Conservation (phyloP, 768 basidiomycete species). For the Leccinum sublutescens region DNA sequence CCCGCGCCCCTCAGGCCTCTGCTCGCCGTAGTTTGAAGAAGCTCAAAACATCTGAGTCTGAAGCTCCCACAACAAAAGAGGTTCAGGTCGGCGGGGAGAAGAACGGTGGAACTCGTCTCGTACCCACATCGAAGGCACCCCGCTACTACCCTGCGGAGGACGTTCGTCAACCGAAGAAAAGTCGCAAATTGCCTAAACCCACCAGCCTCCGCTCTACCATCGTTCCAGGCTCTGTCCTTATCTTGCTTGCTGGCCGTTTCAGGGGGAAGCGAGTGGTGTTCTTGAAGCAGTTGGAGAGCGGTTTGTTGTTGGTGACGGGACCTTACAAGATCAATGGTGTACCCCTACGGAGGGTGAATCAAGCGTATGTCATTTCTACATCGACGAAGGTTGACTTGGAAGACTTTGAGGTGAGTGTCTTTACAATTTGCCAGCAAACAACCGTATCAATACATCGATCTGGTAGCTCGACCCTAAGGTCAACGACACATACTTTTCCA, state of each 20-base stretch:
- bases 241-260: conserved; percentile 97
- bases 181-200: conserved; percentile 81
- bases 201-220: conserved; percentile 81
- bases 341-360: conserved; percentile 95
- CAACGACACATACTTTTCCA: conserved; percentile 93
- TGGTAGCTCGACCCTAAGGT: conserved; percentile 81
- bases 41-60: conserved; percentile 70
- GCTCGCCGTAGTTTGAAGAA: conserved; percentile 84
- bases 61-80: conserved; percentile 64
- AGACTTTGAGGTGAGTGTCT: conserved; percentile 61
- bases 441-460: background rate
- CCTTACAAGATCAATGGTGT: conserved; percentile 99
- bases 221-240: conserved; percentile 91
- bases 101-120: conserved; percentile 85
- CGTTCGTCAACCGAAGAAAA: conserved; percentile 86
- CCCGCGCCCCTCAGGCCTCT: conserved; percentile 79
- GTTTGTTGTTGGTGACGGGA: conserved; percentile 92
- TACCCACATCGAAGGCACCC: conserved; percentile 82
- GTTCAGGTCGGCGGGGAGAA: conserved; percentile 85
- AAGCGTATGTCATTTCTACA: conserved; percentile 98
- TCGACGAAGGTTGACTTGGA: conserved; percentile 88
- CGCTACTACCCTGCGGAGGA: conserved; percentile 97
- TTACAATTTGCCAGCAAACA: background rate
- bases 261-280: conserved; percentile 98
- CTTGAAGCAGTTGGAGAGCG: conserved; percentile 92